Conservation (phyloP, 805 yeast species). For the Lachancea quebecensis region DNA sequence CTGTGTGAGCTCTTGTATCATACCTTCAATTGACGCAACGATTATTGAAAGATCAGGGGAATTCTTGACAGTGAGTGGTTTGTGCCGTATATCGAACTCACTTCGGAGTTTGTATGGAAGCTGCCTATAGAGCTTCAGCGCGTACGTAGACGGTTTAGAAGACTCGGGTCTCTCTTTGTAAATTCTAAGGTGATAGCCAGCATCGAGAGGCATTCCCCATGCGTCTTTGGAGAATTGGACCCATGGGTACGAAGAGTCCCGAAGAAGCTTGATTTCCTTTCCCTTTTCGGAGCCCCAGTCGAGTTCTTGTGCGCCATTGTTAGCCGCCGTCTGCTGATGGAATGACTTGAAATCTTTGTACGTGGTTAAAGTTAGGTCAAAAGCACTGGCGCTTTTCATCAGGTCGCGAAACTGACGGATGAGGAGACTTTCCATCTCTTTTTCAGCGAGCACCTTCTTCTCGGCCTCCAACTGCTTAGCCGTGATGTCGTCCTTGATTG, state of each 20-base stretch:
- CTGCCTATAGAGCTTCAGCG: constrained; percentile 15
- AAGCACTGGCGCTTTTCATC: constrained; percentile 15
- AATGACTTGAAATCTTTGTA: constrained; percentile 36
- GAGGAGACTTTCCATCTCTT: constrained; percentile 5
- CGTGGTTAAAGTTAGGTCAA: constrained; percentile 33
- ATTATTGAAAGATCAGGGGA: constrained; percentile 10
- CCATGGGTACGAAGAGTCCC: constrained; percentile 32
- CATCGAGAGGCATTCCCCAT: constrained; percentile 30
- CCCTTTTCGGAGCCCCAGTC: constrained; percentile 1
- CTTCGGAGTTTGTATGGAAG: constrained; percentile 16
- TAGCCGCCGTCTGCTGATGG: constrained; percentile 9
- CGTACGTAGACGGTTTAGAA: constrained; percentile 10
- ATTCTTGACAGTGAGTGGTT: constrained; percentile 11
- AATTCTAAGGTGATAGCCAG: constrained; percentile 17
- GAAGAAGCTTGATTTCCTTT: constrained; percentile 16
- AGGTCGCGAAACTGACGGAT: constrained; percentile 13
- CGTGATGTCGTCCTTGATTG: constrained; percentile 18
- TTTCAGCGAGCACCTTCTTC: constrained; percentile 10
- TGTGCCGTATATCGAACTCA: constrained; percentile 9
- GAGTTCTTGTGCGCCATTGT: not conserved
- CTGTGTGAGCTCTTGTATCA: constrained; percentile 15
- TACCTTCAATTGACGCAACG: constrained; percentile 21
- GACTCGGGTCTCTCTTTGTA: constrained; percentile 14
- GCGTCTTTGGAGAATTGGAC: constrained; percentile 25
- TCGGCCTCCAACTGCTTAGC: constrained; percentile 13